Evolutionary conservation across 257 asterid genomes (phyloP), one percentile per base, ranked within the genome.

Genomic region (Ajuga chamaepitys): DNA sequence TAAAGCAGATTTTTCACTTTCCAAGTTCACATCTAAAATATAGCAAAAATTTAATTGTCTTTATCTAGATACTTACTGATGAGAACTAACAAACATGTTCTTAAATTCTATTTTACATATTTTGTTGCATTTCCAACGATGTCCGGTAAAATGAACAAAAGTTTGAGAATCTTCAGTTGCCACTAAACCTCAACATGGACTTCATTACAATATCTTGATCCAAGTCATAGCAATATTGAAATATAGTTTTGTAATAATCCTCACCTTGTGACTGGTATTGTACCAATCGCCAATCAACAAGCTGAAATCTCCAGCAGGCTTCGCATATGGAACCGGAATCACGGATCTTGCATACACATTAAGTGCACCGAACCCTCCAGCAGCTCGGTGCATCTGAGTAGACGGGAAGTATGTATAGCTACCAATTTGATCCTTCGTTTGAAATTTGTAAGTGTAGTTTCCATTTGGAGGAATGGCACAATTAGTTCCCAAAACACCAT

Each of bases 381-480:
- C 88, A 57, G 95, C 90, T 76, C 84, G 70, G 78, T 93, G 99
- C 95, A 93, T 82, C 28, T 70, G 82, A 60, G 96, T 89, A 22
- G 97, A 93, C 7, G 99, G 96, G 46, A 88, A 93, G 75, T 93
- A 93, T 1, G 86, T 76, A 76, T 89, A 93, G 85, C 90, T 86
- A 28, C 99, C 99, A 47, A 93, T 93, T 70, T 93, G 99, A 79
- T 93, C 99, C 71, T 93, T 93, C 0, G 88, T 74, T 72, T 93
- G 99, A 82, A 93, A 84, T 78, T 83, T 88, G 70, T 93, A 93
- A 0, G 97, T 93, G 83, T 62, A 93, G 24, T 93, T 93, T 9
- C 81, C 16, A 60, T 93, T 89, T 5, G 86, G 91, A 28, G 94
- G 97, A 64, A 89, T 75, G 11, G 99, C 84, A 53, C 99, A 93